Evolutionary conservation across 176 grass and related monocot species (phyloP).

Genomic region (Avena eriantha): DNA sequence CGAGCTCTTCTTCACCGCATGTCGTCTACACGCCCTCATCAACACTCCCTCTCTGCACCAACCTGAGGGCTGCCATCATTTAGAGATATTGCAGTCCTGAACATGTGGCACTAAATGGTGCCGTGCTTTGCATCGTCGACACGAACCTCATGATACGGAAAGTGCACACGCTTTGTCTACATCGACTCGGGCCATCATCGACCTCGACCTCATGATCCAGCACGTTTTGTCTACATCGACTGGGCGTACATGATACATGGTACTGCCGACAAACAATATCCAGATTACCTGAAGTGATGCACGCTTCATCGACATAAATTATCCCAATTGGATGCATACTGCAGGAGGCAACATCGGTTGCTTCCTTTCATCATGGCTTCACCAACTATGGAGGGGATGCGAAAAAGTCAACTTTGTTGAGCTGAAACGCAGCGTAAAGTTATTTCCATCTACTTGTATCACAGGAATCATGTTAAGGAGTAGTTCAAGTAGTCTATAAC

Average conservation of each 20-base stretch:
- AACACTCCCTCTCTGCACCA: conserved; percentile 49
- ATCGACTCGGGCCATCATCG: conserved; percentile 38
- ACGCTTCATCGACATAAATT: conserved; percentile 44
- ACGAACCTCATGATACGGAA: conserved; percentile 17
- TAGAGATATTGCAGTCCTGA: conserved; percentile 33
- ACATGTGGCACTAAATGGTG: conserved; percentile 31
- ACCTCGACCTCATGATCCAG: conserved; percentile 32
- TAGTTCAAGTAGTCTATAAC: conserved; percentile 32
- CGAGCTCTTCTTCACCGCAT: conserved; percentile 46
- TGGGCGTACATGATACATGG: conserved; percentile 38
- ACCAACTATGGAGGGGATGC: conserved; percentile 32
- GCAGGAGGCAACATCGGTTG: conserved; percentile 4
- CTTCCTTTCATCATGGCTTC: conserved; percentile 36
- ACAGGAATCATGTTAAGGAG: conserved; percentile 35
- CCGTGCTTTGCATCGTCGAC: conserved; percentile 5
- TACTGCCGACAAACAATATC: conserved; percentile 22
- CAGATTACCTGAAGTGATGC: background rate
- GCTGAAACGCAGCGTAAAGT: conserved; percentile 50
- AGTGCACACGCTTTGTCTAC: conserved; percentile 46
- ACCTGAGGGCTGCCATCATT: conserved; percentile 24
- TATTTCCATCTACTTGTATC: conserved; percentile 46
- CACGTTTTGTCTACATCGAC: conserved; percentile 47
- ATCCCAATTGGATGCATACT: conserved; percentile 19
- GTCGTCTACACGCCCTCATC: conserved; percentile 44
- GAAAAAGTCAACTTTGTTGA: conserved; percentile 50